phyloP scores from a whole-genome alignment of 768 basidiomycete genomes.

The Rhodotorula graminis region DNA sequence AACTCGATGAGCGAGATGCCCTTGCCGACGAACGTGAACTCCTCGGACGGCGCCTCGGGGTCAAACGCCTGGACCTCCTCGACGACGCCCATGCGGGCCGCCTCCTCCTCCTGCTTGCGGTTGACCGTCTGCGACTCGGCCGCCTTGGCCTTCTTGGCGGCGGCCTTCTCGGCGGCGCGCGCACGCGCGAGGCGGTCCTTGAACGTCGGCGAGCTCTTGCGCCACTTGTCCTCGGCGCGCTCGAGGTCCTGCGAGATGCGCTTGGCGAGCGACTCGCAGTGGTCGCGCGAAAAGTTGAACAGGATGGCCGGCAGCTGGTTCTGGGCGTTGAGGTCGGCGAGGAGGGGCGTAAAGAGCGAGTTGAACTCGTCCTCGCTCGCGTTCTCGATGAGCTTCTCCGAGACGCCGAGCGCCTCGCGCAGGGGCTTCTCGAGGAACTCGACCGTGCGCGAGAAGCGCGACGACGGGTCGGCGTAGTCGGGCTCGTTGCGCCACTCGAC shows the following conservation, averaged over 20 bases:
- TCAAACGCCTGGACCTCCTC: conserved; percentile 51
- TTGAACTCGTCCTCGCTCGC: conserved; percentile 49
- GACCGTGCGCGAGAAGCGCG: conserved; percentile 51
- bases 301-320: conserved; percentile 62
- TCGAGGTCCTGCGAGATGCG: conserved; percentile 49
- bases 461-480: conserved; percentile 47
- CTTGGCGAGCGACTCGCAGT: conserved; percentile 58
- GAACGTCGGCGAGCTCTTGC: conserved; percentile 55
- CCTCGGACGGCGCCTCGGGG: conserved; percentile 56
- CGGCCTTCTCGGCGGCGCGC: conserved; percentile 53
- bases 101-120: conserved; percentile 42
- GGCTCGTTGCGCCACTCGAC: conserved; percentile 48
- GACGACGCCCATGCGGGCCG: conserved; percentile 32
- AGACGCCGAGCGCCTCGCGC: conserved; percentile 22
- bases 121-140: conserved; percentile 40
- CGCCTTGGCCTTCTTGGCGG: conserved; percentile 49
- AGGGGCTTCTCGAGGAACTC: conserved; percentile 35
- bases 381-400: conserved; percentile 34
- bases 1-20: conserved; percentile 55
- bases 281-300: conserved; percentile 61
- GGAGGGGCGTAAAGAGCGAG: conserved; percentile 49
- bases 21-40: conserved; percentile 60
- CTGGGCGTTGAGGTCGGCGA: conserved; percentile 58
- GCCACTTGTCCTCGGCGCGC: conserved; percentile 56
- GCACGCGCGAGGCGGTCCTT: conserved; percentile 53